phyloP scores from a whole-genome alignment of 345 rosid genomes.

The Kernera saxatilis region DNA sequence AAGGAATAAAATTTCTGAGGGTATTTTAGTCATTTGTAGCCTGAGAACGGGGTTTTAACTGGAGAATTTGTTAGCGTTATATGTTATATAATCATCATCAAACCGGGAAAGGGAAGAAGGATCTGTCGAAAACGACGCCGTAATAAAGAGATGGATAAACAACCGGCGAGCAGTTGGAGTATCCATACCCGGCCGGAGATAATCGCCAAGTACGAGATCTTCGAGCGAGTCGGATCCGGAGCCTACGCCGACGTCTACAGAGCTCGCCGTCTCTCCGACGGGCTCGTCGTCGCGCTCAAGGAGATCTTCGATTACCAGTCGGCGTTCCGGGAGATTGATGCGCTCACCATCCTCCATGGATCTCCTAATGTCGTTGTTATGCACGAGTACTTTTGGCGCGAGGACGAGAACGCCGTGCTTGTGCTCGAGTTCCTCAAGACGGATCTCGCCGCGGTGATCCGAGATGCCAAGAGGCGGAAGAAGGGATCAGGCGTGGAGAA shows the following conservation, averaged over 20 bases:
- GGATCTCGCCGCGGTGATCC: slow-evolving; percentile 62
- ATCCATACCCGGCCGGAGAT: slow-evolving; percentile 87
- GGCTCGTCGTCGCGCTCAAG: slow-evolving; percentile 72
- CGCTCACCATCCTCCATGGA: slow-evolving; percentile 60
- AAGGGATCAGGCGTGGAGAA: background rate
- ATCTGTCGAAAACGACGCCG: slow-evolving; percentile 7
- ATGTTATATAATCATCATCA: background rate
- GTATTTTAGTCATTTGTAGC: background rate
- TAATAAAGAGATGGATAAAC: slow-evolving; percentile 34
- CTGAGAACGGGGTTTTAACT: background rate
- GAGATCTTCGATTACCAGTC: slow-evolving; percentile 96
- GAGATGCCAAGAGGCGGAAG: slow-evolving; percentile 50
- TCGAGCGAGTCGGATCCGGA: slow-evolving; percentile 85
- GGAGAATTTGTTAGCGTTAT: background rate
- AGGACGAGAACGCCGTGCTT: slow-evolving; percentile 94
- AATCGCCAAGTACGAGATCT: slow-evolving; percentile 74
- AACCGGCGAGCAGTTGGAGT: slow-evolving; percentile 87
- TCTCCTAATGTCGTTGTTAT: slow-evolving; percentile 69
- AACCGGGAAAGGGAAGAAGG: background rate
- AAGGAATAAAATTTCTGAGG: background rate
- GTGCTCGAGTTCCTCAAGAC: slow-evolving; percentile 81
- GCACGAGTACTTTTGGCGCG: slow-evolving; percentile 92
- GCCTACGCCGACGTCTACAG: slow-evolving; percentile 89
- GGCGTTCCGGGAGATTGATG: slow-evolving; percentile 89
- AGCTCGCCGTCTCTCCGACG: slow-evolving; percentile 73